These are phyloP conservation scores for Globisporangium uncinulatum DNA, from an alignment of 352 stramenopile genomes.

Conservation along the genomic window DNA sequence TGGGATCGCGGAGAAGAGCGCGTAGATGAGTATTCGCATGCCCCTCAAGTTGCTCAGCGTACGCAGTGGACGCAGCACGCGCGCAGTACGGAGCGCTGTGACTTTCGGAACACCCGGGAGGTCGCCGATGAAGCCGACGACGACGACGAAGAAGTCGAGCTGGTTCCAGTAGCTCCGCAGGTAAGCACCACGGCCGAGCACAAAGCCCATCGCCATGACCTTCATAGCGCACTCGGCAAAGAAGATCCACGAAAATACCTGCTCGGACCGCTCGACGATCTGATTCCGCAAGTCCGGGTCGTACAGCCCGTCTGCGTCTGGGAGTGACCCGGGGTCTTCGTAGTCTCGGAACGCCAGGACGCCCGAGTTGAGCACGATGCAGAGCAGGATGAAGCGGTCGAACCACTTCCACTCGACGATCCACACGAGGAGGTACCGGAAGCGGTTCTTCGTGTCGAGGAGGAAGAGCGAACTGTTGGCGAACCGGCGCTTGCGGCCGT, in stretches of 20 bases:
- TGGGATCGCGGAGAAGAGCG: slow-evolving; percentile 49
- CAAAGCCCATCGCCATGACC: slow-evolving; percentile 70
- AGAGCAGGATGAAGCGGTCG: slow-evolving; percentile 64
- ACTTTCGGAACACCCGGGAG: slow-evolving; percentile 34
- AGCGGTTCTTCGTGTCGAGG: slow-evolving; percentile 22
- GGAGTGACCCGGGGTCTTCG: slow-evolving; percentile 25
- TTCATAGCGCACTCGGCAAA: slow-evolving; percentile 72
- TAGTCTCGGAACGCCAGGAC: slow-evolving; percentile 61
- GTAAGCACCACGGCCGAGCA: slow-evolving; percentile 50
- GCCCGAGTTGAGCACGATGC: slow-evolving; percentile 63
- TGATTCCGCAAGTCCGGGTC: slow-evolving; percentile 24
- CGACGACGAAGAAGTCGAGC: slow-evolving; percentile 84
- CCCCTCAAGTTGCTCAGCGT: slow-evolving; percentile 41
- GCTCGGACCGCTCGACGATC: slow-evolving; percentile 34
- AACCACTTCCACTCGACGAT: slow-evolving; percentile 66
- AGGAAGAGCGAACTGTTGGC: slow-evolving; percentile 34
- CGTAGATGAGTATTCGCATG: slow-evolving; percentile 47
- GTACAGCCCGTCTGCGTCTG: slow-evolving; percentile 19
- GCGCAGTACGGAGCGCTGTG: slow-evolving; percentile 24
- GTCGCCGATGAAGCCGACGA: slow-evolving; percentile 33
- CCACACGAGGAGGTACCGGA: slow-evolving; percentile 35
- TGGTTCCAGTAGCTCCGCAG: slow-evolving; percentile 76
- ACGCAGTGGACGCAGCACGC: slow-evolving; percentile 57
- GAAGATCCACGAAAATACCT: slow-evolving; percentile 57
- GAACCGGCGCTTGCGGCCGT: slow-evolving; percentile 34